Conservation (phyloP, 768 basidiomycete genomes). For the Leccinum pellstonianum region DNA sequence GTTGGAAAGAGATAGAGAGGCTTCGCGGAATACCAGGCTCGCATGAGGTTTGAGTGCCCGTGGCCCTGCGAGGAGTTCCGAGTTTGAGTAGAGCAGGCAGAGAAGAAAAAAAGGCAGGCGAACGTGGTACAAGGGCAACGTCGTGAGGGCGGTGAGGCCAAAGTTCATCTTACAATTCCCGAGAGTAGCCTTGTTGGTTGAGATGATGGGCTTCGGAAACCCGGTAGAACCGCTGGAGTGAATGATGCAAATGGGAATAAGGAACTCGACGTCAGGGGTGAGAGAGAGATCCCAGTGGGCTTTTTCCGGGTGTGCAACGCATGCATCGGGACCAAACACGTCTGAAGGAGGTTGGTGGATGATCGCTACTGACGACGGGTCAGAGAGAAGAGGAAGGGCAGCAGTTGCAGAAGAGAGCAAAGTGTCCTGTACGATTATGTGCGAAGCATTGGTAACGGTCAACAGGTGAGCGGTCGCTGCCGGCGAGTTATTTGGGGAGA, state of each 20-base stretch:
- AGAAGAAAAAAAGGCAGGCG: neutral
- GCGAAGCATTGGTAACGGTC: constrained; percentile 20
- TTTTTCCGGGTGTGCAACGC: constrained; percentile 21
- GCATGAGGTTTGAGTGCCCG: constrained; percentile 33
- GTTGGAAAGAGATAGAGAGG: constrained; percentile 45
- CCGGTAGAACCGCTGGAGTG: constrained; percentile 42
- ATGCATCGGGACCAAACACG: constrained; percentile 16
- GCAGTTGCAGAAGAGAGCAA: constrained; percentile 14
- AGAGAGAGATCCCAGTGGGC: constrained; percentile 21
- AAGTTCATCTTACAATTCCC: constrained; percentile 37
- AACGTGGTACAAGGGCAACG: constrained; percentile 36
- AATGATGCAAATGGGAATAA: constrained; percentile 22
- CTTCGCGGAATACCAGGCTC: constrained; percentile 42
- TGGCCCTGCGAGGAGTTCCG: constrained; percentile 13
- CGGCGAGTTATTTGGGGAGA: constrained; percentile 46
- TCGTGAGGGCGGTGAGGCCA: constrained; percentile 20
- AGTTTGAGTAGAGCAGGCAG: neutral
- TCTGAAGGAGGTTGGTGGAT: constrained; percentile 23
- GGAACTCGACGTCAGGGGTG: constrained; percentile 21
- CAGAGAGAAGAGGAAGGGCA: constrained; percentile 18
- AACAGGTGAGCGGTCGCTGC: constrained; percentile 47
- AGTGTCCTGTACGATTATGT: constrained; percentile 24
- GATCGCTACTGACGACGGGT: constrained; percentile 22
- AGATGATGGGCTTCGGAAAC: constrained; percentile 44
- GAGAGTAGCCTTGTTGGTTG: constrained; percentile 37